Evolutionary conservation across 2,329 filamentous ascomycete genomes (phyloP), one percentile per base, ranked within the genome.

Genomic region (Aspergillus pseudonomiae): DNA sequence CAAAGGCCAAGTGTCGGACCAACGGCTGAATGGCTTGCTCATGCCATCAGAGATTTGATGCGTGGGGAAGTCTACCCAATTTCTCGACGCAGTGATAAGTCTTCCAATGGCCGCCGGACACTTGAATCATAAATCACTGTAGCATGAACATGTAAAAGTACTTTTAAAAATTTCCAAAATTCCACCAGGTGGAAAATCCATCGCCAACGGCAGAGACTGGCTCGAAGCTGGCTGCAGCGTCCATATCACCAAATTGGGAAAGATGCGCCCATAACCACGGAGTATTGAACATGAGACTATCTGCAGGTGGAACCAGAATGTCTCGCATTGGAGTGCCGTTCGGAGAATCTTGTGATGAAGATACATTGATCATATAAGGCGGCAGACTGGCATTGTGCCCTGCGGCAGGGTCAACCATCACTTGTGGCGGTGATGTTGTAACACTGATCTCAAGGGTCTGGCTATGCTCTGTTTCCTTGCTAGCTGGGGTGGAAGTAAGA

Each of bases 251-350:
- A 65, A 76, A 75, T 16, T 74, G 72, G 39, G 32, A 34, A 34
- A 34, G 32, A 34, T 76, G 74, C 0, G 75, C 67, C 75, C 75
- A 77, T 16, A 77, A 64, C 75, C 75, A 77, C 4, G 75, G 75
- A 1, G 75, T 75, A 61, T 76, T 77, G 39, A 73, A 63, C 75
- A 77, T 77, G 19, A 77, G 67, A 53, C 73, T 76, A 58, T 77
- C 74, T 7, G 71, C 68, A 0, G 75, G 75, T 5, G 74, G 74
- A 28, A 77, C 68, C 6, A 77, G 62, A 52, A 68, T 71, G 10
- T 76, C 74, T 24, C 68, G 4, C 64, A 32, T 0, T 36, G 32
- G 11, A 61, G 55, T 34, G 16, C 58, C 56, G 3, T 56, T 32
- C 10, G 57, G 61, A 1, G 59, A n/a, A 28, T 58, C 48, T 1